Conservation (phyloP, 2,329 filamentous ascomycete species). For the Fusarium equiseti region DNA sequence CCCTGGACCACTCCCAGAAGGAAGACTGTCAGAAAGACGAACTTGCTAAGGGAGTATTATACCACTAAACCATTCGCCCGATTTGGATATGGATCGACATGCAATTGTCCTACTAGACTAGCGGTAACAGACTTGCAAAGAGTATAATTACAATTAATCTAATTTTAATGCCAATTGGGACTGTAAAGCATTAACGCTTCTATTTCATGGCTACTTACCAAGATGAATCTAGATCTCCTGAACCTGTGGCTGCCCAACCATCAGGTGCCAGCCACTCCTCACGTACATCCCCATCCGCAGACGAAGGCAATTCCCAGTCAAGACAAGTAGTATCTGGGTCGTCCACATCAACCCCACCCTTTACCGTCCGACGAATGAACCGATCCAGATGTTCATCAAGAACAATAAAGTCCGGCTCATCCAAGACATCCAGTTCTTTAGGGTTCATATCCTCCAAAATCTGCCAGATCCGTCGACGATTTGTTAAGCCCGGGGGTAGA, state of each 20-base stretch:
- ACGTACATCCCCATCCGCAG: background rate
- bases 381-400: background rate
- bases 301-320: background rate
- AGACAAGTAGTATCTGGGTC: background rate
- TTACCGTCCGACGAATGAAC: background rate
- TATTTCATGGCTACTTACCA: background rate
- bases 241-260: background rate
- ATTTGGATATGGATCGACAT: background rate
- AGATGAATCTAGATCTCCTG: background rate
- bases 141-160: rapidly evolving
- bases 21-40: background rate
- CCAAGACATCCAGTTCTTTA: background rate
- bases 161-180: background rate
- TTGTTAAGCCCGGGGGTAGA: background rate
- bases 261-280: background rate
- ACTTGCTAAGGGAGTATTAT: background rate
- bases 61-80: background rate
- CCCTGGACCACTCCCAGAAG: background rate
- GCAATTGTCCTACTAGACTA: background rate
- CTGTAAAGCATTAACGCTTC: background rate
- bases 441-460: background rate
- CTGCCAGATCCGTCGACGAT: background rate
- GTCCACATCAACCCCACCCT: background rate
- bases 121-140: rapidly evolving
- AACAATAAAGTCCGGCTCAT: background rate